Conservation (phyloP, 2,329 filamentous ascomycete genomes). For the Claviceps sp. region DNA sequence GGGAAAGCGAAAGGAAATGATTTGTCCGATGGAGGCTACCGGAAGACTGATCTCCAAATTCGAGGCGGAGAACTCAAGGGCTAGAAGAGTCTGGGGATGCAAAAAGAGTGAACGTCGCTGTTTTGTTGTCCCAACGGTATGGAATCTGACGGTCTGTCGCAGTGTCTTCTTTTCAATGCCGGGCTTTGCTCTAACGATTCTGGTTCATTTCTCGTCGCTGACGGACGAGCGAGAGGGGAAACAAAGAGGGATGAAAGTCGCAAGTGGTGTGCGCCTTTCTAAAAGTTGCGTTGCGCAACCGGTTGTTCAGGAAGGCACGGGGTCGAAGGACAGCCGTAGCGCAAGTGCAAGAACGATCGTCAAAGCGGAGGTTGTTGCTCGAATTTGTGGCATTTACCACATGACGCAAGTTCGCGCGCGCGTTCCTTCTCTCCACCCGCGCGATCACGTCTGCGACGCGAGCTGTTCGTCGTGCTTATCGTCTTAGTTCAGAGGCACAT, state of each 20-base stretch:
- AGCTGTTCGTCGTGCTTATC: slow-evolving; percentile 2
- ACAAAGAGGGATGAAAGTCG: not conserved
- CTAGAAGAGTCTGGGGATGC: slow-evolving; percentile 1
- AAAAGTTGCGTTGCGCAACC: not conserved
- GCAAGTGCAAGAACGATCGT: not conserved
- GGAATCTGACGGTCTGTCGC: not conserved
- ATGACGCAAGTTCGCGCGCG: slow-evolving; percentile 3
- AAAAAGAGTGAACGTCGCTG: not conserved
- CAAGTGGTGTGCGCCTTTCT: not conserved
- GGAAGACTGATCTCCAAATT: not conserved
- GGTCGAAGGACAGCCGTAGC: not conserved
- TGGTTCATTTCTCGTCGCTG: slow-evolving; percentile 6
- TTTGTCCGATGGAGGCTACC: not conserved
- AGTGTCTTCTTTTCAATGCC: slow-evolving; percentile 2
- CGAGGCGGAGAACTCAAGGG: not conserved
- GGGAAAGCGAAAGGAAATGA: not conserved
- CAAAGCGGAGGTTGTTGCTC: slow-evolving; percentile 2
- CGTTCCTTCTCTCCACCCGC: slow-evolving; percentile 1
- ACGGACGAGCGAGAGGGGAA: not conserved
- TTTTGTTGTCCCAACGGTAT: not conserved
- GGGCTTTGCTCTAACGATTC: not conserved
- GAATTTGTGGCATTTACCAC: slow-evolving; percentile 5
- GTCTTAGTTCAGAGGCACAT: slow-evolving; percentile 4
- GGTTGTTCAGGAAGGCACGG: not conserved
- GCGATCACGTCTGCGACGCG: not conserved